Percentiles rank a stretch among this genome's conserved stretches.
Evolutionary conservation across 495 filamentous ascomycete species (phyloP).

Genomic region (Penicillium cinerascens): DNA sequence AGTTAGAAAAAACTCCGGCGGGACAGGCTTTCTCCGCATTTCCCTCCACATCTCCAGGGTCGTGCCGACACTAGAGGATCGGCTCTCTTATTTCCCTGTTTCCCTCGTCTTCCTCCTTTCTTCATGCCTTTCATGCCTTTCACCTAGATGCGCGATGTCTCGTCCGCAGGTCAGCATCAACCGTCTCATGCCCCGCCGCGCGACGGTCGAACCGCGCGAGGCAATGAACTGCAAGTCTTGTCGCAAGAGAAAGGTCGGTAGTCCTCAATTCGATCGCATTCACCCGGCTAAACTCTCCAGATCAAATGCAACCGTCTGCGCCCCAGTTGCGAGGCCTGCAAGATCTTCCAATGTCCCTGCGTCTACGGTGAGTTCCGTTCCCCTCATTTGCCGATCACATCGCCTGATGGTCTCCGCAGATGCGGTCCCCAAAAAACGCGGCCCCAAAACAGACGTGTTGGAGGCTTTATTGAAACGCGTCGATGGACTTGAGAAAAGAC

Average conservation of each 20-base stretch:
- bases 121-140: slow-evolving; percentile 8
- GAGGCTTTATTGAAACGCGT: slow-evolving; percentile 81
- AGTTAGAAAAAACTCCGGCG: slow-evolving; percentile 16
- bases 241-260: slow-evolving; percentile 74
- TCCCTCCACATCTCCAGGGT: slow-evolving; percentile 11
- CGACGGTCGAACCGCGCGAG: slow-evolving; percentile 73
- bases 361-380: slow-evolving; percentile 66
- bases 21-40: slow-evolving; percentile 29
- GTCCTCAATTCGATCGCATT: not conserved
- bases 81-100: not conserved
- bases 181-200: slow-evolving; percentile 68
- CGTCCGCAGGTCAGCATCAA: slow-evolving; percentile 83
- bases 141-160: slow-evolving; percentile 47
- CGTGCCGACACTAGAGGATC: not conserved
- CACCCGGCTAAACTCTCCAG: slow-evolving; percentile 32
- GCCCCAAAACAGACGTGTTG: slow-evolving; percentile 83
- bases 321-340: slow-evolving; percentile 82
- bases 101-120: not conserved
- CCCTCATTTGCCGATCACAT: not conserved
- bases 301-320: slow-evolving; percentile 87
- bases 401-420: slow-evolving; percentile 48
- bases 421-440: slow-evolving; percentile 82
- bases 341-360: slow-evolving; percentile 84
- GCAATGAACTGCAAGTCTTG: slow-evolving; percentile 95
- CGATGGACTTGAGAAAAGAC: slow-evolving; percentile 73